Base-by-base conservation (phyloP, 805 yeast species). In the Ogataea naganishii region DNA sequence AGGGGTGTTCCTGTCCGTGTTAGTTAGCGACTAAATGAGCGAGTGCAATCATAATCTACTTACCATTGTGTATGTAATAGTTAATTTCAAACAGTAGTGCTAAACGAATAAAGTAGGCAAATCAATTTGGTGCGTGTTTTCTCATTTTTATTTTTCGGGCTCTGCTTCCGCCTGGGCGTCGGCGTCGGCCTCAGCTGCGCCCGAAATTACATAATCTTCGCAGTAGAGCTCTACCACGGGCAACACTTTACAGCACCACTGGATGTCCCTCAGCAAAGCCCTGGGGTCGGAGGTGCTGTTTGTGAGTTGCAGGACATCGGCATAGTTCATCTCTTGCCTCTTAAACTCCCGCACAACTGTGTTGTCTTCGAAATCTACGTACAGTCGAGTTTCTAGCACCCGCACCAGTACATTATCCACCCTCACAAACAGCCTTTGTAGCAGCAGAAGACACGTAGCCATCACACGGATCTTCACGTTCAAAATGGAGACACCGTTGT, bases 341-440 rank as follows among this genome's bases (percentile, higher is more conserved):
- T 80, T 80, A 54, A 76, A 78, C 56, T 89, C 96, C 36, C 95
- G 62, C 13, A 89, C 59, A 2, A 89, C 68, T 40, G 60, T 39
- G 41, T 72, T 66, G 4, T 75, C 69, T 20, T 64, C 72, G 43
- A 83, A 77, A 47, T 89, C 96, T 14, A 92, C 66, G 53, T 69
- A 89, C 0, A 88, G 58, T 34, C 99, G 63, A 0, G 95, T 81
- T 47, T 92, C 98, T 38, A 85, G 64, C 5, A 92, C 70, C 39
- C 95, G 61, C 46, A 89, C 73, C 14, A 86, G 58, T 5, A 92
- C 98, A 41, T 83, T 79, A 56, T 92, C 99, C 6, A 92, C 94
- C 27, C 97, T 66, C 36, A 92, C 54, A 49, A 84, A 89, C 42
- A 89, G 72, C 26, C 97, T 66, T 29, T 78, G 72, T 26, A 92